Conservation (phyloP, 352 stramenopile genomes). For the Peronospora farinosa region DNA sequence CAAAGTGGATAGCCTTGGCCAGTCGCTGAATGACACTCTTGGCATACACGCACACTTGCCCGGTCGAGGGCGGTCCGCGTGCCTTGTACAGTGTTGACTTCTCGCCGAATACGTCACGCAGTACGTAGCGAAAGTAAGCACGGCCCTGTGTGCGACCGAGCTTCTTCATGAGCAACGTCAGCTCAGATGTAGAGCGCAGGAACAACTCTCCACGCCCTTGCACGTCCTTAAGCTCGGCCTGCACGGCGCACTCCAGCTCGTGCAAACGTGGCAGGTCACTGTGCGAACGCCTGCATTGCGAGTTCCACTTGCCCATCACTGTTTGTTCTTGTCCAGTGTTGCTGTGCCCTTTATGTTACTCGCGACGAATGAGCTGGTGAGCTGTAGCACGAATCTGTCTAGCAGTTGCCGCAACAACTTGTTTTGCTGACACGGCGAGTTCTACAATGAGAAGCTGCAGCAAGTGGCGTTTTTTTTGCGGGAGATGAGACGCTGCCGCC, state of each 20-base stretch:
- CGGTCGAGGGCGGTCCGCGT: conserved; percentile 18
- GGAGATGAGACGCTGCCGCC: conserved; percentile 8
- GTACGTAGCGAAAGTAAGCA: conserved; percentile 75
- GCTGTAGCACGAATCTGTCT: neutral
- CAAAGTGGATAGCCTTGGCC: conserved; percentile 64
- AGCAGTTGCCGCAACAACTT: neutral
- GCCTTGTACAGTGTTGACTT: conserved; percentile 47
- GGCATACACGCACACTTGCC: conserved; percentile 47
- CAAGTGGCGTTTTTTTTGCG: conserved; percentile 19
- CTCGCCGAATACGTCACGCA: conserved; percentile 70
- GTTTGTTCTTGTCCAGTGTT: conserved; percentile 7
- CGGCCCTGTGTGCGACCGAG: conserved; percentile 60
- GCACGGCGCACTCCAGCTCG: conserved; percentile 61
- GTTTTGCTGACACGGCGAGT: conserved; percentile 12
- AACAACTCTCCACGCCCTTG: conserved; percentile 72
- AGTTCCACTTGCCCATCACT: conserved; percentile 30
- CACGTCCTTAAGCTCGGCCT: conserved; percentile 53
- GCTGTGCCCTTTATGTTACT: conserved; percentile 18
- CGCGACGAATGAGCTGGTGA: conserved; percentile 5
- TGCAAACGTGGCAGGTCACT: conserved; percentile 55
- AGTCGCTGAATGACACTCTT: conserved; percentile 63
- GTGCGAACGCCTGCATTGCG: conserved; percentile 32
- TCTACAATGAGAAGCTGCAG: conserved; percentile 29
- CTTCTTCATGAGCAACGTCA: conserved; percentile 65
- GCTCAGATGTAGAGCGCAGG: conserved; percentile 63